Conservation (phyloP, 2,329 filamentous ascomycete genomes). For the Peltaster fructicola region DNA sequence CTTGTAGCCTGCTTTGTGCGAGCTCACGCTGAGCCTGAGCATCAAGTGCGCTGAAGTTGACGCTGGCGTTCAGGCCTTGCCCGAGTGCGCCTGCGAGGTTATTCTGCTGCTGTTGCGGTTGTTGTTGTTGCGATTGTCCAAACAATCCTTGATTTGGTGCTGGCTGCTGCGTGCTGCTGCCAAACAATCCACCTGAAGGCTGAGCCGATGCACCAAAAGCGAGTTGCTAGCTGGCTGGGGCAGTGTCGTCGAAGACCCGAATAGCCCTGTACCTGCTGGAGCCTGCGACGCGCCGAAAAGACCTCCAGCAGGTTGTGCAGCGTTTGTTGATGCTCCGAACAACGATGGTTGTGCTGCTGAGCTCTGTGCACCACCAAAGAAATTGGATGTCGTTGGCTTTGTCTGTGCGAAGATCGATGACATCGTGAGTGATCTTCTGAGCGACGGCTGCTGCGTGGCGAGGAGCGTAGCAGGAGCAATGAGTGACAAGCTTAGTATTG, state of each 20-base stretch:
- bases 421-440: too few species aligned
- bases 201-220: too few species aligned
- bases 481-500: too few species aligned
- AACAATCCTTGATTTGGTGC: constrained; percentile 5
- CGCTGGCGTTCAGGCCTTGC: constrained; percentile 11
- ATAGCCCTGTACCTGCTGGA: constrained; percentile 5
- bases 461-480: too few species aligned
- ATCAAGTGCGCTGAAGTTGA: constrained; percentile 8
- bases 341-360: too few species aligned
- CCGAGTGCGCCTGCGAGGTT: constrained; percentile 9
- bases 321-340: too few species aligned
- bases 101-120: constrained; percentile 8
- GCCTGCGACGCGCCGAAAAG: constrained; percentile 6
- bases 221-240: constrained; percentile 11
- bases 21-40: constrained; percentile 13
- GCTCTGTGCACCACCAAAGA: too few species aligned
- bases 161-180: constrained; percentile 6
- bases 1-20: constrained; percentile 6
- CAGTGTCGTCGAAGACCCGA: constrained; percentile 3
- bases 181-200: too few species aligned
- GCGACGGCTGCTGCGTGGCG: too few species aligned
- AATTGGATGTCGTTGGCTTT: too few species aligned
- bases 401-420: too few species aligned
- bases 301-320: too few species aligned
- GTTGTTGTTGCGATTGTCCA: constrained; percentile 5